Base-by-base conservation (phyloP, 805 yeast genomes). In the Myxozyma nipponensis region DNA sequence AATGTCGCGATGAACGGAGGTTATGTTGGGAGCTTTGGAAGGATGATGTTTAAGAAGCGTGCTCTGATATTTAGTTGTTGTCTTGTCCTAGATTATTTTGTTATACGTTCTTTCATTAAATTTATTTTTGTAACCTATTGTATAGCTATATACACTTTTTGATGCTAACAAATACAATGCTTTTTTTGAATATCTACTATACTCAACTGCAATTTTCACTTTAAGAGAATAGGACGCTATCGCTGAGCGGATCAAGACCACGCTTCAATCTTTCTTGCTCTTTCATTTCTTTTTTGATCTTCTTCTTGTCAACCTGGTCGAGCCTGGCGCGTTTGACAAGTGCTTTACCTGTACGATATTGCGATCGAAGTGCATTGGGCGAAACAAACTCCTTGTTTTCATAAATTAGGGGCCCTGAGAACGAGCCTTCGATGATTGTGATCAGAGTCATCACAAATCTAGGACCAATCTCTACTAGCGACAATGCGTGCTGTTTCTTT, bases 321-420 rank as follows among this genome's bases (percentile, higher is more conserved):
- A 84, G 79, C 71, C 98, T 82, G 35, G 79, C 69, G 58, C 76
- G 77, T 39, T 96, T 95, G 59, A 81, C 82, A 46, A 76, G 79
- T 2, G 97, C 97, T 48, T 84, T 82, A 65, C 84, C 79, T 61
- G 83, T 85, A 67, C 81, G 86, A 58, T 77, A 55, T 74, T 90
- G 96, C 10, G 98, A 87, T 74, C 98, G 85, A 36, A 84, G 91
- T 53, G 86, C 81, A 75, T 93, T 93, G 58, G 98, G 98, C 53
- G 96, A 86, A 42, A 93, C 96, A 69, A 86, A 93, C 70, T 91
- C 93, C 74, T 87, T 90, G 74, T 93, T 93, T 66, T 93, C 98
- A 71, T 87, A 93, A 59, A 93, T 89, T 77, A 90, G 88, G 58
- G 98, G 96, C 19, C 98, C 98, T 49, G 96, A 91, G 63, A 93